Evolutionary conservation across 176 grass and related monocot species (phyloP), one percentile per base, ranked within the genome.

Genomic region (Thinopyrum elongatum): DNA sequence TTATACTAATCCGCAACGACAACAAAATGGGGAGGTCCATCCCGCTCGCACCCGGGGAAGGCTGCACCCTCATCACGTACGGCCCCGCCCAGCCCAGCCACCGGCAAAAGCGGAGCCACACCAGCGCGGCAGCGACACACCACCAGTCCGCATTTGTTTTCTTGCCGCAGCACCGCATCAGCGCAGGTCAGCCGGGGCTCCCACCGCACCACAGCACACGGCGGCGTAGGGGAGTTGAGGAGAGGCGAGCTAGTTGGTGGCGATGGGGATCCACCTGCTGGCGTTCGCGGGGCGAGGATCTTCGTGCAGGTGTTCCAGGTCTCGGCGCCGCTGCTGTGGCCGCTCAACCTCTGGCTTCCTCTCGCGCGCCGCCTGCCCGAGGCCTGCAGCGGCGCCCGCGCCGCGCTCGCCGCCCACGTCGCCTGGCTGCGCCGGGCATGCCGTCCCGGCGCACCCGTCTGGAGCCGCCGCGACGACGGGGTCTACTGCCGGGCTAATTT

Each of bases 221-320:
- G 17, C 6, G 51, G 51, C 51, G 51, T 17, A 21, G 51, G 2
- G 51, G 17, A 21, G 51, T 16, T 1, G 35, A 36, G 35, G 35
- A 36, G 35, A 36, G 35, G 35, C 4, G 44, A 15, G 44, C 44
- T 47, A 47, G 44, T 0, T 49, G 4, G 5, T 17, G 51, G 58
- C 58, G 22, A 60, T 83, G 87, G 74, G 65, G 21, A 21, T 88
- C 38, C 87, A 61, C 81, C 73, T 88, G 74, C 35, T 84, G 21
- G 74, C 53, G 38, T 29, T 83, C 74, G 87, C 31, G 2, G 51
- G 51, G 51, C 51, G 51, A 55, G 51, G 51, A 55, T 55, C 22
- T 21, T 88, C 2, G 12, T 88, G 74, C 80, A 83, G 81, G 49
- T 79, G 74, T 88, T 84, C 81, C 36, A 84, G 36, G 27, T 88